A percentile compares a stretch with the other conserved stretches of the same genome.
Conservation (phyloP, 108 stramenopile genomes). For the Skeletonema grethae region DNA sequence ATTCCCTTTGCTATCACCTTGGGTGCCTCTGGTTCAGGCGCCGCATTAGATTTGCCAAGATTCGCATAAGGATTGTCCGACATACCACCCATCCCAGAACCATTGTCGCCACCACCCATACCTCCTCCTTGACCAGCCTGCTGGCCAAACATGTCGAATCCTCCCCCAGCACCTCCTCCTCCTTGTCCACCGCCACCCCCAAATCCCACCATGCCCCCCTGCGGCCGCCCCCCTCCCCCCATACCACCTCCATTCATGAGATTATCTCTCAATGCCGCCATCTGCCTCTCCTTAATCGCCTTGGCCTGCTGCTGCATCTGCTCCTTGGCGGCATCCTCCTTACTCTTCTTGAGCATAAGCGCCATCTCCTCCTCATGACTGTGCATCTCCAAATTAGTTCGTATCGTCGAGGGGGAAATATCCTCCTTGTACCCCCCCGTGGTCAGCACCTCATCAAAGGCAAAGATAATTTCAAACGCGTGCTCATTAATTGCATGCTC, state of each 20-base stretch:
- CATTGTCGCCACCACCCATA: conserved; percentile 43
- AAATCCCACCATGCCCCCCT: conserved; percentile 65
- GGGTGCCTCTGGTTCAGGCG: conserved; percentile 60
- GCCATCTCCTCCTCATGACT: conserved; percentile 97
- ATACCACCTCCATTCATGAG: conserved; percentile 60
- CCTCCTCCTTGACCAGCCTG: conserved; percentile 28
- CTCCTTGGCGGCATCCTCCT: conserved; percentile 88
- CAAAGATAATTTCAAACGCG: conserved; percentile 98
- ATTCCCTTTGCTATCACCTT: conserved; percentile 92
- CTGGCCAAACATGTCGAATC: conserved; percentile 42
- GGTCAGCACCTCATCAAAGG: conserved; percentile 99
- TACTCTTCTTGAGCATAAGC: conserved; percentile 89
- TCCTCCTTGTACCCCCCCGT: conserved; percentile 98
- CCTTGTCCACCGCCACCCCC: conserved; percentile 51
- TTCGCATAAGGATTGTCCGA: conserved; percentile 53
- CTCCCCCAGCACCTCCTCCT: conserved; percentile 52
- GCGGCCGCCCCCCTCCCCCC: conserved; percentile 47
- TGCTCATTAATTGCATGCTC: conserved; percentile 91
- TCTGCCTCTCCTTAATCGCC: conserved; percentile 84
- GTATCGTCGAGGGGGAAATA: conserved; percentile 83
- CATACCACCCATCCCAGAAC: background rate
- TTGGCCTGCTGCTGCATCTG: conserved; percentile 91
- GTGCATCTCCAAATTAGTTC: conserved; percentile 98
- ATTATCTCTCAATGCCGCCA: conserved; percentile 73
- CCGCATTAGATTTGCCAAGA: conserved; percentile 41